Evolutionary conservation across 2,329 filamentous ascomycete genomes (phyloP).

Genomic region (Ceratocystis papillata): DNA sequence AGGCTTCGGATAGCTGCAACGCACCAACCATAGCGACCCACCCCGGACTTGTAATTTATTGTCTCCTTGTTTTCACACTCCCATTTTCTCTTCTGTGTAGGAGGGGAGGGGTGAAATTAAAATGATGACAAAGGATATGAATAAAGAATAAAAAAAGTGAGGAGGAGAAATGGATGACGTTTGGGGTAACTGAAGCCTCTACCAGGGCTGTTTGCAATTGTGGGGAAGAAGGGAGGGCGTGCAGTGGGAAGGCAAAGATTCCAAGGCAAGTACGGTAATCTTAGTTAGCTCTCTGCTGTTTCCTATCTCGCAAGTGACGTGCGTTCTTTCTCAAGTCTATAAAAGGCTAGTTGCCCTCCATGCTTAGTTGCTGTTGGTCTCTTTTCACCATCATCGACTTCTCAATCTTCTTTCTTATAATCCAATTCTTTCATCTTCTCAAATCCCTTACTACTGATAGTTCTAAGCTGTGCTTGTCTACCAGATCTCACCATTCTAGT

Average conservation of each 20-base stretch:
- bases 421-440: neutral
- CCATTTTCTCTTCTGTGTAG: neutral
- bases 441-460: neutral
- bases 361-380: neutral
- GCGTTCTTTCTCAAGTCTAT: slow-evolving; percentile 12
- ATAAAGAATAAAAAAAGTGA: neutral
- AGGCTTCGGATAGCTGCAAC: neutral
- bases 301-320: neutral
- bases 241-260: neutral
- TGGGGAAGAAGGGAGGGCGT: slow-evolving; percentile 12
- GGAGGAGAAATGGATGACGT: slow-evolving; percentile 17
- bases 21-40: slow-evolving; percentile 1
- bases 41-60: slow-evolving; percentile 6
- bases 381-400: neutral
- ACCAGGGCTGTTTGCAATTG: neutral
- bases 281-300: slow-evolving; percentile 2
- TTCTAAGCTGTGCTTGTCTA: slow-evolving; percentile 20
- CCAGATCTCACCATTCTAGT: slow-evolving; percentile 4
- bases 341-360: slow-evolving; percentile 15
- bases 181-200: slow-evolving; percentile 14
- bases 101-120: neutral
- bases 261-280: slow-evolving; percentile 4
- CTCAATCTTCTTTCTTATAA: slow-evolving; percentile 3
- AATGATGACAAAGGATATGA: neutral
- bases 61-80: neutral